Percentiles rank a stretch among this genome's conserved stretches.
phyloP scores from a whole-genome alignment of 345 rosid genomes.

The Boechera stricta region DNA sequence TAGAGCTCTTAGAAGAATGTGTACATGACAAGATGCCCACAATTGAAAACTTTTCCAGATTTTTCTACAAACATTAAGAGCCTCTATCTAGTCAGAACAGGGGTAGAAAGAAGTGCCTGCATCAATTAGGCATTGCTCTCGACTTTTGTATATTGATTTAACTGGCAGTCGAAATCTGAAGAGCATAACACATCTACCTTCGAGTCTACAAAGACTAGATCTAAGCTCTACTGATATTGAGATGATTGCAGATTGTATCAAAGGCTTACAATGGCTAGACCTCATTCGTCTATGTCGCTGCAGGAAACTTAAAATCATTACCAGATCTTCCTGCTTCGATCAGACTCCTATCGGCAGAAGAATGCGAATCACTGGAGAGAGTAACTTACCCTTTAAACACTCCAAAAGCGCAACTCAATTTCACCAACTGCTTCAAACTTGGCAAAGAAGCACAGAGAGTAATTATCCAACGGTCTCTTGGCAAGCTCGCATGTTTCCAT shows the following conservation, averaged over 20 bases:
- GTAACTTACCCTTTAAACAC: neutral
- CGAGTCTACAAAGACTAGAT: neutral
- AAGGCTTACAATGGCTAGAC: neutral
- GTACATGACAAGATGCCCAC: conserved; percentile 15
- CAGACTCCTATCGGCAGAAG: neutral
- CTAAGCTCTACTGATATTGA: neutral
- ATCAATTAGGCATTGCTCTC: neutral
- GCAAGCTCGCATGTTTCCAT: neutral
- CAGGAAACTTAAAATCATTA: neutral
- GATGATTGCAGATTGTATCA: neutral
- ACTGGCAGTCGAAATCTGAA: neutral
- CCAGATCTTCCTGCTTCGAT: neutral
- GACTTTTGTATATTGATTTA: neutral
- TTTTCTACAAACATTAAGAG: neutral
- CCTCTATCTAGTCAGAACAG: neutral
- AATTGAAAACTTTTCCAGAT: conserved; percentile 7
- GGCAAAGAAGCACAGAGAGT: neutral
- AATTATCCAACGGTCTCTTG: neutral
- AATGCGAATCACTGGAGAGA: neutral
- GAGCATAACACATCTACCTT: neutral
- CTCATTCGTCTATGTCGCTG: neutral
- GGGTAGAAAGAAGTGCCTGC: neutral
- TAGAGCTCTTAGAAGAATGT: neutral
- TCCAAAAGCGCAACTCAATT: neutral
- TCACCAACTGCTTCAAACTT: neutral